Evolutionary conservation across 2,329 filamentous ascomycete species (phyloP), one percentile per base, ranked within the genome.

Genomic region (Pyricularia sp.): DNA sequence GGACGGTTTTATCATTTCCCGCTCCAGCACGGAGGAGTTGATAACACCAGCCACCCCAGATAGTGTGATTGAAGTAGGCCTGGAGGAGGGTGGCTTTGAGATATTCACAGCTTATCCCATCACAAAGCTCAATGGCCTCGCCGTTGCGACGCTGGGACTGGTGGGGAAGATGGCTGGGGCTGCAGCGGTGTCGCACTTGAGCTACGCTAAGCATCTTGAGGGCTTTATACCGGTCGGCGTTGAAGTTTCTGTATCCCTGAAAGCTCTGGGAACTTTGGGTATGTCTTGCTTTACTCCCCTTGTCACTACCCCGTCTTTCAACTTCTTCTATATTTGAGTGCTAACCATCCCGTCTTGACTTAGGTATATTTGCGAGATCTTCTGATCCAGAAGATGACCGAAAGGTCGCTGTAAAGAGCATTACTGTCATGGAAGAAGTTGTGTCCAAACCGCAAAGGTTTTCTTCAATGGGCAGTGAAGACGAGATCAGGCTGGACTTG

Each of bases 161-260:
- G 72, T 97, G 2, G 91, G 86, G 2, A 97, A 97, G 78, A 96
- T 98, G 92, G 93, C 93, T 0, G 94, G 93, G 0, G 88, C 90
- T 0, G 93, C 92, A 0, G 93, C 93, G 0, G 84, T 97, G 9
- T 81, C 90, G 0, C 83, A 82, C 55, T 88, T 82, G 20, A 83
- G 85, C 31, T 84, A 89, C 64, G 81, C 83, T 7, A 20, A 66
- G 33, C 11, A 42, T 20, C 89, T 86, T 69, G 88, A 88, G 0
- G 58, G 17, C 23, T 7, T 7, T 28, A 6, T 10, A 61, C 81
- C 87, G 20, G 79, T 94, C 25, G 79, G 86, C 7, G 79, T 96
- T 17, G 87, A 88, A 73, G 86, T 90, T 1, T 86, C 84, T 20
- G 76, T 97, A 61, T 31, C 33, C 14, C 14, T 66, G 2, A 97